A percentile compares a stretch with the other conserved stretches of the same genome.
Conservation (phyloP, 2,329 filamentous ascomycete species). For the Hymenoscyphus fraxineus region DNA sequence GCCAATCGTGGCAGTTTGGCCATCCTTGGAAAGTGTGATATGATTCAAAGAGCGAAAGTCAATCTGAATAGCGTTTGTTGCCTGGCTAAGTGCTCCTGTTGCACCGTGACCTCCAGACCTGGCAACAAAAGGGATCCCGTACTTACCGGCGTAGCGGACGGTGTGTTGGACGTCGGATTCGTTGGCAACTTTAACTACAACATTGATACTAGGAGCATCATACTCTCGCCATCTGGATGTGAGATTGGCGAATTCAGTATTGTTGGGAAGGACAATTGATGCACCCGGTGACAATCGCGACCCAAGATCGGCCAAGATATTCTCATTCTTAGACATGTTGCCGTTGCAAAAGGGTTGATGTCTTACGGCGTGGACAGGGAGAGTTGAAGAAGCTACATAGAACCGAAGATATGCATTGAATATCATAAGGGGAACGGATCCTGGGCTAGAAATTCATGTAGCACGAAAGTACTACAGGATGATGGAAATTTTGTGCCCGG, state of each 20-base stretch:
- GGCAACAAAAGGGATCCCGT: slow-evolving; percentile 48
- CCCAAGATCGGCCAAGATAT: too few species aligned
- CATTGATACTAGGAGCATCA: too few species aligned
- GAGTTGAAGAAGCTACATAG: background rate
- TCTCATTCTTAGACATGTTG: too few species aligned
- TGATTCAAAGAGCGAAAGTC: slow-evolving; percentile 23
- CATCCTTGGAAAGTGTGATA: slow-evolving; percentile 31
- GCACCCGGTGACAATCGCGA: too few species aligned
- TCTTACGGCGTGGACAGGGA: background rate
- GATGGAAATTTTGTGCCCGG: too few species aligned
- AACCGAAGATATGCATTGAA: background rate
- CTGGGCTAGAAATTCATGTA: too few species aligned
- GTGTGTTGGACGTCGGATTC: slow-evolving; percentile 19
- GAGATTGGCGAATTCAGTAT: too few species aligned
- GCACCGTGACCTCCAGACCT: slow-evolving; percentile 51
- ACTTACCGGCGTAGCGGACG: slow-evolving; percentile 46
- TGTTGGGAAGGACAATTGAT: too few species aligned
- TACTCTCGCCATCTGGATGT: too few species aligned
- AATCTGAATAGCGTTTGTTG: slow-evolving; percentile 19
- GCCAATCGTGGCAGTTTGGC: slow-evolving; percentile 32
- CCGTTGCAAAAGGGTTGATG: background rate
- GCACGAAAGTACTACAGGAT: too few species aligned
- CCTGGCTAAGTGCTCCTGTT: slow-evolving; percentile 16
- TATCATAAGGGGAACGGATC: background rate
- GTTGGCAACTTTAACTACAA: too few species aligned